phyloP scores from a whole-genome alignment of 495 filamentous ascomycete species.

The Penicillium turbatum region DNA sequence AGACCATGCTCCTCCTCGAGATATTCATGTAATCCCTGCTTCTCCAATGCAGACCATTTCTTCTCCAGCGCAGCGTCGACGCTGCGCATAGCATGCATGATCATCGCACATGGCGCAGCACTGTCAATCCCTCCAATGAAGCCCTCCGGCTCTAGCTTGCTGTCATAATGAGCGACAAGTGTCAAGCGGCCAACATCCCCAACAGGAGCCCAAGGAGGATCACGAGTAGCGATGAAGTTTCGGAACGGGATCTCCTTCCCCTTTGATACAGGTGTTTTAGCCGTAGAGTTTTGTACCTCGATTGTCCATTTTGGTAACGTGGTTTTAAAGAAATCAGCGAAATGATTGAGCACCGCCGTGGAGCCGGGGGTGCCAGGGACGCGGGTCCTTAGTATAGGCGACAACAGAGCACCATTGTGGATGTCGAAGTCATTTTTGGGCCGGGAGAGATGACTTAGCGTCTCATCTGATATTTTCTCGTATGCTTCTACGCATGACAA shows the following conservation, averaged over 20 bases:
- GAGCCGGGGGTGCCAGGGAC: slow-evolving; percentile 83
- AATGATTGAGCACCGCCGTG: slow-evolving; percentile 70
- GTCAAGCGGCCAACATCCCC: slow-evolving; percentile 79
- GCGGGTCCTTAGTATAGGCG: slow-evolving; percentile 85
- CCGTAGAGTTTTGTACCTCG: slow-evolving; percentile 80
- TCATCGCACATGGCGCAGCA: slow-evolving; percentile 86
- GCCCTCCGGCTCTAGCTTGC: slow-evolving; percentile 71
- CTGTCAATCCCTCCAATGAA: slow-evolving; percentile 95
- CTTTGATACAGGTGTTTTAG: slow-evolving; percentile 69
- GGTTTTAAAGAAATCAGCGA: slow-evolving; percentile 70
- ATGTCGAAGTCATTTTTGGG: slow-evolving; percentile 79
- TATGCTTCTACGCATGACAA: slow-evolving; percentile 52
- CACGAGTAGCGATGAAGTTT: slow-evolving; percentile 83
- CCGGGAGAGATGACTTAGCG: slow-evolving; percentile 61
- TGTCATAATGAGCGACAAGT: slow-evolving; percentile 93
- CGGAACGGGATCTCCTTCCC: slow-evolving; percentile 69
- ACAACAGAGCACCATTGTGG: slow-evolving; percentile 64
- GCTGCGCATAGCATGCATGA: slow-evolving; percentile 78
- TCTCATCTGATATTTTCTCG: slow-evolving; percentile 66
- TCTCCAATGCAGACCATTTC: slow-evolving; percentile 73
- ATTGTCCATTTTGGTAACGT: slow-evolving; percentile 75
- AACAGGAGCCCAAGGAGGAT: slow-evolving; percentile 71
- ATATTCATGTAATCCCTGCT: slow-evolving; percentile 44
- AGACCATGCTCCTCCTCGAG: slow-evolving; percentile 74
- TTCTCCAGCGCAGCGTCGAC: slow-evolving; percentile 72